Percentiles rank a stretch among this genome's conserved stretches.
Conservation (phyloP, 1,284 basidiomycete species). For the Paramarasmius palmivorus region DNA sequence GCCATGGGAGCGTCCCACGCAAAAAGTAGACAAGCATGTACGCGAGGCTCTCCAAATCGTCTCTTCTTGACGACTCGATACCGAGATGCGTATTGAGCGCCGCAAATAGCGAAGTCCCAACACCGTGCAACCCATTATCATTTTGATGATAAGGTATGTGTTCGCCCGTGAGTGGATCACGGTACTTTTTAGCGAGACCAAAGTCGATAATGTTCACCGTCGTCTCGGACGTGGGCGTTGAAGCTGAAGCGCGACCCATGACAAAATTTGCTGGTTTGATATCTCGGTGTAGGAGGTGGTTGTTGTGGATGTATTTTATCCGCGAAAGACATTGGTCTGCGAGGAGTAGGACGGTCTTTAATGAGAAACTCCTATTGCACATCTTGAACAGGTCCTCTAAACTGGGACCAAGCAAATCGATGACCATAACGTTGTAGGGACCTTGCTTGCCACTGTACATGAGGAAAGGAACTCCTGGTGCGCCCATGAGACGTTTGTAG, state of each 20-base stretch:
- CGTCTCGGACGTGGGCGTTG: conserved; percentile 7
- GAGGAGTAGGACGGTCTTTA: conserved; percentile 91
- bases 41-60: conserved; percentile 90
- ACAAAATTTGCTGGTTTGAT: conserved; percentile 98
- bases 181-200: conserved; percentile 94
- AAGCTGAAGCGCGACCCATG: conserved; percentile 45
- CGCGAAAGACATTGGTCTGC: conserved; percentile 88
- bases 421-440: conserved; percentile 96
- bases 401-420: conserved; percentile 91
- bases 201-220: conserved; percentile 87
- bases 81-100: conserved; percentile 95
- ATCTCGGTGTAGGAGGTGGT: conserved; percentile 85
- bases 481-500: conserved; percentile 92
- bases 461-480: conserved; percentile 92
- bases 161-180: conserved; percentile 81
- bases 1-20: conserved; percentile 88
- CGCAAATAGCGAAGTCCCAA: conserved; percentile 94
- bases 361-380: conserved; percentile 88
- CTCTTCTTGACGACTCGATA: conserved; percentile 85
- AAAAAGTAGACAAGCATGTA: conserved; percentile 95
- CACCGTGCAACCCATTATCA: conserved; percentile 85
- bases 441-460: conserved; percentile 94
- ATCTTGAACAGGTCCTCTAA: conserved; percentile 95
- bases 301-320: conserved; percentile 74
- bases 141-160: conserved; percentile 94